Base-by-base conservation (phyloP, 108 stramenopile species). In the Discostella pseudostelligera region DNA sequence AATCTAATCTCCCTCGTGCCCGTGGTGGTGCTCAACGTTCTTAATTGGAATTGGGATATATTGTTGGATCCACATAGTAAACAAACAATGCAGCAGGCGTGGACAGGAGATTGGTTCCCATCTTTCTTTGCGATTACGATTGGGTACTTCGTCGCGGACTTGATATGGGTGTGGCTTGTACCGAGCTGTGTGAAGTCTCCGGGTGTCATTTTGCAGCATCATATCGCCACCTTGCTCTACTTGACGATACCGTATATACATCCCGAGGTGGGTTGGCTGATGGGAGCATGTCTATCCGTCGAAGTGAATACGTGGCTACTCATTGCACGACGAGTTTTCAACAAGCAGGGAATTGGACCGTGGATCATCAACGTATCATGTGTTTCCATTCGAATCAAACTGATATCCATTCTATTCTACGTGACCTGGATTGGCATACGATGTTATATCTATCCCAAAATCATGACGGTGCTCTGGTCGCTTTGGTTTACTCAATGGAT, bases 281-380 rank as follows among this genome's bases (percentile, higher is more conserved):
- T 95, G 89, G 93, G 93, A 21, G 88, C 87, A 1, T 88, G 85
- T 65, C 76, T 95, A 57, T 87, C 63, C 56, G 90, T 92, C 3
- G 90, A 95, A 69, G 70, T 92, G 59, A 95, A 95, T 58, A 95
- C 93, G 0, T 95, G 93, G 93, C 90, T 89, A 49, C 82, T 95
- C 55, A 92, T 95, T 42, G 90, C 90, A 8, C 74, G 93, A 50
- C 70, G 93, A 20, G 87, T 95, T n/a, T 90, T 95, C 81, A 92
- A 95, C 71, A 90, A 90, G 46, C 81, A 86, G 57, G 87, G 89
- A 8, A 85, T 90, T 68, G 76, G 80, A 24, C 89, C 93, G 14
- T 93, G 92, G 92, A 80, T 85, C 21, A 83, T 90, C 59, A 83
- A 90, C 79, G 61, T 89, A 25, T 57, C 75, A 22, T 79, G 86